Evolutionary conservation across 108 stramenopile genomes (phyloP), one percentile per base, ranked within the genome.

Genomic region (Cyclotella atomus): DNA sequence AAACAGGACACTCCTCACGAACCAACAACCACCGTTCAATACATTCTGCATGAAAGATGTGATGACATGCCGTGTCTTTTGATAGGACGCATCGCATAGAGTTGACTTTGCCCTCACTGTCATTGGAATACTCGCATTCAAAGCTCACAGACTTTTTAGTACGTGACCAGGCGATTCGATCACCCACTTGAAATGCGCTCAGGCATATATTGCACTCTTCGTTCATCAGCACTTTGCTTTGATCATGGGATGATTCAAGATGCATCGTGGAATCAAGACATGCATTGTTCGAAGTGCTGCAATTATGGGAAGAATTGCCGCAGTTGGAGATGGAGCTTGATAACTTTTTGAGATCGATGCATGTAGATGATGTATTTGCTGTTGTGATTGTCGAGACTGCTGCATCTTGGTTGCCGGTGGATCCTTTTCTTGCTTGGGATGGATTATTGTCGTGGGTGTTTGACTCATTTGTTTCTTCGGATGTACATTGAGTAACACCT

Each of bases 21-120:
- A 85, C 79, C 25, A 82, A 70, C 25, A 87, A 73, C 90, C 90
- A 91, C 46, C 85, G 68, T 17, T 83, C 41, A 15, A 91, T 83
- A 52, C 90, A 91, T 28, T 85, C 86, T 19, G 76, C 79, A 61
- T 91, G 90, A 73, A 87, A 91, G 12, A 85, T 80, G 33, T 91
- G 90, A 2, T 59, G 56, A 50, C 90, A 91, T 17, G 61, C 59
- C 23, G 24, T n/a, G 19, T 35, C 47, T 8, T 20, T 21, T n/a
- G n/a, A n/a, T n/a, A n/a, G n/a, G n/a, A n/a, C n/a, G n/a, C n/a
- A n/a, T n/a, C n/a, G n/a, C 19, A 2, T 46, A 27, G 12, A 33
- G 14, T 36, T 49, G 47, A 10, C 2, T 2, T 45, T 24, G 27
- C 6, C 19, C 15, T 49, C 19, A 16, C 10, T 33, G 23, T 19